Base-by-base conservation (phyloP, 2,329 filamentous ascomycete species). In the Trichoderma sp. region DNA sequence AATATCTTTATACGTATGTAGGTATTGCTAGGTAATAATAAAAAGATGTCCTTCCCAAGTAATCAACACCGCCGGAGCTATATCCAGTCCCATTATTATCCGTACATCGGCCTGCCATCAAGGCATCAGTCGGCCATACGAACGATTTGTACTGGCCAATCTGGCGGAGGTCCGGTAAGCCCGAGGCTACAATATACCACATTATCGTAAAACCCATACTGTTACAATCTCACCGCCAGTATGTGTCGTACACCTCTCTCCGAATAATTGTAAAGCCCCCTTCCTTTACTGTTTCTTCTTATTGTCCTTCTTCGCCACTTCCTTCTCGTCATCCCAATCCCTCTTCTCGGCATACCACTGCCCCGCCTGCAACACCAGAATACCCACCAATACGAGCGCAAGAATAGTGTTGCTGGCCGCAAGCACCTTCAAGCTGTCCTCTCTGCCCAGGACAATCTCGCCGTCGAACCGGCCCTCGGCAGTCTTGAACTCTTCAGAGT, bases 301-400 rank as follows among this genome's bases (percentile, higher is more conserved):
- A 43, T 72, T 69, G 66, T 75, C 74, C 73, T 76, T 75, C 72
- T 79, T 74, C 73, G 89, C 87, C 72, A 90, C 85, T 77, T 88
- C 86, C 76, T 87, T 88, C 68, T 87, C 85, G 80, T 97, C 94
- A 78, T 94, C 91, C 76, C 86, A 86, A 81, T 98, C 94, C 83
- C 96, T 96, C 77, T 92, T 87, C 86, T 98, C 94, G 30, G 96
- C 96, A 82, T 99, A 99, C 96, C 95, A 98, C 86, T 98, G 93
- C 13, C 96, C 96, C 24, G 93, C 93, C 87, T 99, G 96, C 76
- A 99, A 82, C 39, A 97, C 92, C 72, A 99, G 79, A 11, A 99
- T 92, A 5, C 96, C 96, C 3, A 98, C 90, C 65, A 99, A 82
- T 34, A 99, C 93, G 55, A 99, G 86, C 43, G 95, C 96, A 68